Evolutionary conservation across 2,329 filamentous ascomycete species (phyloP).

Genomic region (Diaporthe vaccinii): DNA sequence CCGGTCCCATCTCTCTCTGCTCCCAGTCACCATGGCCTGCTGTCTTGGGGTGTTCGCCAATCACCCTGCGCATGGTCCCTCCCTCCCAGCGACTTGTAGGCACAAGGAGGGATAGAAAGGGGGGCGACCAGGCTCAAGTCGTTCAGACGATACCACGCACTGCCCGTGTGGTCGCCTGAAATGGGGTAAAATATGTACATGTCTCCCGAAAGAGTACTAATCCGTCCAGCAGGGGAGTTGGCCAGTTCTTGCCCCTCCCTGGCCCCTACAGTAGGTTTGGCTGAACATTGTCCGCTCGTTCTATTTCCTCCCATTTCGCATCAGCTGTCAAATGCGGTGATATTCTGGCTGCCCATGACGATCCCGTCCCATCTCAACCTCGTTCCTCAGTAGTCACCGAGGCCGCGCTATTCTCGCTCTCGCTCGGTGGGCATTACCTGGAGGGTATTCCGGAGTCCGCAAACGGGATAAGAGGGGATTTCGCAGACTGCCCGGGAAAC

Average conservation of each 20-base stretch:
- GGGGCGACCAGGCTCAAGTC: background rate
- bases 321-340: conserved; percentile 13
- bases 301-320: background rate
- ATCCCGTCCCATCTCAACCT: conserved; percentile 20
- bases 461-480: background rate
- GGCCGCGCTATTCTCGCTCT: conserved; percentile 1
- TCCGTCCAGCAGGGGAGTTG: background rate
- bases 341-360: conserved; percentile 1
- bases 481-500: background rate
- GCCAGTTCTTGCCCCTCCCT: background rate
- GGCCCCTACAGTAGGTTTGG: background rate
- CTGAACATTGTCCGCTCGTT: conserved; percentile 4
- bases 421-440: conserved; percentile 3
- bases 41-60: conserved; percentile 15
- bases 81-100: background rate
- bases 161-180: background rate
- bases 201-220: background rate
- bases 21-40: background rate
- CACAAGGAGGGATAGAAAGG: background rate
- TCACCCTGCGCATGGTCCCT: background rate
- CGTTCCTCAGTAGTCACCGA: background rate
- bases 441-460: background rate
- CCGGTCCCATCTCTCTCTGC: background rate
- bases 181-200: background rate
- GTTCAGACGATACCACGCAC: conserved; percentile 20